Percentiles rank a stretch among this genome's conserved stretches.
Evolutionary conservation across 2,329 filamentous ascomycete genomes (phyloP).

Genomic region (Aspergillus fijiensis): DNA sequence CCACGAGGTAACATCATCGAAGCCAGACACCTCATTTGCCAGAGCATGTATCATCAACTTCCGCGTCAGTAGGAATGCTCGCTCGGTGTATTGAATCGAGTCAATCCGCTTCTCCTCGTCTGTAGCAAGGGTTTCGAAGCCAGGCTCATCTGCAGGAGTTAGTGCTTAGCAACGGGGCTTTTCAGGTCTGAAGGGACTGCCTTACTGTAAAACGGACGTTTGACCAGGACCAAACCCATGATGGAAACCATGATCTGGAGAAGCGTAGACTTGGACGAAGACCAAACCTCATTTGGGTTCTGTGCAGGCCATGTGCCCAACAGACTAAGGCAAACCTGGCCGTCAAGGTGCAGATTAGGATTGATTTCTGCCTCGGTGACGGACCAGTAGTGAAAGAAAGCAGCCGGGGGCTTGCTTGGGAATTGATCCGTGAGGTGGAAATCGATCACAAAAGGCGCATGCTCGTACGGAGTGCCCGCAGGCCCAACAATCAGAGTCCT

Average conservation of each 20-base stretch:
- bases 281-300: slow-evolving; percentile 55
- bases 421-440: slow-evolving; percentile 53
- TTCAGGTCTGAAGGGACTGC: slow-evolving; percentile 2
- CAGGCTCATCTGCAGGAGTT: slow-evolving; percentile 54
- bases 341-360: slow-evolving; percentile 63
- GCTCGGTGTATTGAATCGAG: slow-evolving; percentile 54
- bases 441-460: slow-evolving; percentile 62
- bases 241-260: slow-evolving; percentile 59
- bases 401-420: slow-evolving; percentile 53
- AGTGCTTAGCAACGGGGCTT: background rate
- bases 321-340: slow-evolving; percentile 60
- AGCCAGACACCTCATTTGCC: slow-evolving; percentile 41
- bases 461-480: slow-evolving; percentile 59
- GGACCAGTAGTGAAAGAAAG: slow-evolving; percentile 62
- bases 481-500: slow-evolving; percentile 60
- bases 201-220: slow-evolving; percentile 60
- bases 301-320: slow-evolving; percentile 61
- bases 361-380: slow-evolving; percentile 55
- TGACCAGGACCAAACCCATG: slow-evolving; percentile 58
- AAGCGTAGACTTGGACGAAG: slow-evolving; percentile 52
- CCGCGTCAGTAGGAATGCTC: slow-evolving; percentile 53
- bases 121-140: slow-evolving; percentile 55
- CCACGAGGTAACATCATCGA: slow-evolving; percentile 55
- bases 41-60: slow-evolving; percentile 53
- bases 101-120: slow-evolving; percentile 48